Base-by-base conservation (phyloP, 805 yeast species). In the Saccharomycopsis sp. region DNA sequence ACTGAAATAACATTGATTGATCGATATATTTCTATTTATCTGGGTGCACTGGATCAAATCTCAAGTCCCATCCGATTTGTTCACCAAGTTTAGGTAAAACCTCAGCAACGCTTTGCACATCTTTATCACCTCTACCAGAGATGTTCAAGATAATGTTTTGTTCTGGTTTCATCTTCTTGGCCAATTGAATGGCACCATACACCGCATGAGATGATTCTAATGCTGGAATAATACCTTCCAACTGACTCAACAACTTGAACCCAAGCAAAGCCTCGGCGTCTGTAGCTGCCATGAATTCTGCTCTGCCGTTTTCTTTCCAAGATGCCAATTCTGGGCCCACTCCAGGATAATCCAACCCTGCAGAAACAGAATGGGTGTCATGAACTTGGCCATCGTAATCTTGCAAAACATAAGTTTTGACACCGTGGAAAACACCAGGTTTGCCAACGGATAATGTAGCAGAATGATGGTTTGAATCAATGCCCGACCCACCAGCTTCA, bases 111-210 rank as follows among this genome's bases (percentile, higher is more conserved):
- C 88, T 84, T 64, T 87, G 96, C 30, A 92, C 98, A 61, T 92
- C 98, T 68, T 92, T 92, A 61, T 92, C 98, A 65, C 98, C 99
- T 71, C 99, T 84, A 55, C 99, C 99, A 39, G 96, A 86, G 43
- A 92, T 73, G 60, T 87, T 87, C 57, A 92, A 81, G 46, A 92
- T 80, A 44, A 92, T 67, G 57, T 86, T 77, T 64, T 87, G 72
- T 51, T 82, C 95, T 50, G 77, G 71, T 18, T 71, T 58, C 80
- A 92, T 69, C 13, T 77, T 80, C 67, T 85, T 77, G 22, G 99
- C 98, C 37, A 84, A 70, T 63, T 87, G 75, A 46, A 84, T 68
- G 36, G 88, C 99, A 53, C 96, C 96, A 57, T 70, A 83, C 41
- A 92, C 76, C 30, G 99, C 99, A 60, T 92, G 99, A 9, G 97